Evolutionary conservation across 768 basidiomycete genomes (phyloP).

Genomic region (Leucosporidium yakuticum): DNA sequence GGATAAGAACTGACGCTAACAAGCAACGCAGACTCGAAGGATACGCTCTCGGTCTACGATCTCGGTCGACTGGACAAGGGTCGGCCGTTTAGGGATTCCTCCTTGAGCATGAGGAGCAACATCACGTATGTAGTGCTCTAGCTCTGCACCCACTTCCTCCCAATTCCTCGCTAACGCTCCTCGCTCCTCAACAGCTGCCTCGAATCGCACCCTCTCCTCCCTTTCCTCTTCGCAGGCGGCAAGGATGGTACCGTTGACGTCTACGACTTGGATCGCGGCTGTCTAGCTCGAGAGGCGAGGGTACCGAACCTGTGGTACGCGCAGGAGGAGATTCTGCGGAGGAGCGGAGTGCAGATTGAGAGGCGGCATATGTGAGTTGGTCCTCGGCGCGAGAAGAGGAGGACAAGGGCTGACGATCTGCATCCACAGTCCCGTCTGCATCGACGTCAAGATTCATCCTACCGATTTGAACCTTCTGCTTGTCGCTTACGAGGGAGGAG

Average conservation of each 20-base stretch:
- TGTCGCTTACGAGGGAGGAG: slow-evolving; percentile 44
- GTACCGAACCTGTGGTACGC: slow-evolving; percentile 71
- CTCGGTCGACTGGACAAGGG: slow-evolving; percentile 32
- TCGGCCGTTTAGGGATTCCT: slow-evolving; percentile 30
- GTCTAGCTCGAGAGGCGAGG: slow-evolving; percentile 57
- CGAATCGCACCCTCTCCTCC: slow-evolving; percentile 61
- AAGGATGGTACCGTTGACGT: slow-evolving; percentile 61
- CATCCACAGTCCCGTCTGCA: slow-evolving; percentile 25
- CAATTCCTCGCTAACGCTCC: neutral
- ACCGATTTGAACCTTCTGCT: slow-evolving; percentile 37
- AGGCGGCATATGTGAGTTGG: slow-evolving; percentile 15
- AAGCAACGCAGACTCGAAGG: slow-evolving; percentile 37
- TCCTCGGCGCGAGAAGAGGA: neutral
- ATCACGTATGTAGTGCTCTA: neutral
- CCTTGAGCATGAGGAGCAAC: neutral
- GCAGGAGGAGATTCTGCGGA: slow-evolving; percentile 57
- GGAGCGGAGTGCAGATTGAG: slow-evolving; percentile 44
- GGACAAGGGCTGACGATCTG: neutral
- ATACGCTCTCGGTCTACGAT: slow-evolving; percentile 39
- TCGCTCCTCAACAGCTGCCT: slow-evolving; percentile 49
- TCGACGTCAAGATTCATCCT: slow-evolving; percentile 36
- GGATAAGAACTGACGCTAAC: slow-evolving; percentile 57
- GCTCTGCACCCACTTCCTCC: neutral
- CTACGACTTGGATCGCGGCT: slow-evolving; percentile 66
- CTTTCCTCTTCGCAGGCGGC: slow-evolving; percentile 61